phyloP scores from a whole-genome alignment of 108 stramenopile species.

The Nitzschia putrida region DNA sequence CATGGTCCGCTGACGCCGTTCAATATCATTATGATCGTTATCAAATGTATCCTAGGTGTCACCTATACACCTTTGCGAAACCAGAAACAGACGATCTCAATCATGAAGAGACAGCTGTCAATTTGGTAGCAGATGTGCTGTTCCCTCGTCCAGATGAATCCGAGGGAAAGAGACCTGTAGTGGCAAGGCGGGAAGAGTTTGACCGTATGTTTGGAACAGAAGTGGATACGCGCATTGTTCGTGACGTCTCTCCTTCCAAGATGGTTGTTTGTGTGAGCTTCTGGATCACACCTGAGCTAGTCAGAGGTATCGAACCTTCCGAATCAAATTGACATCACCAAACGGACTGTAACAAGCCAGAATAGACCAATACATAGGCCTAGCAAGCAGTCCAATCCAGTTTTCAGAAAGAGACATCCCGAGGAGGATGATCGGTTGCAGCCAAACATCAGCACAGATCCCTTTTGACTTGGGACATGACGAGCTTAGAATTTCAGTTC shows the following conservation, averaged over 20 bases:
- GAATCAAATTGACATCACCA: no score
- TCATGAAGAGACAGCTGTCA: constrained; percentile 65
- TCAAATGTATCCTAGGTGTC: constrained; percentile 37
- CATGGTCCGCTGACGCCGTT: constrained; percentile 60
- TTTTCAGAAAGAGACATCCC: no score
- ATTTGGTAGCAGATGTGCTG: constrained; percentile 66
- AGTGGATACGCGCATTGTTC: constrained; percentile 62
- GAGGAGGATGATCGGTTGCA: no score
- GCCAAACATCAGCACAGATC: no score
- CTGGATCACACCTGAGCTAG: constrained; percentile 57
- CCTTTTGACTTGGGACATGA: no score
- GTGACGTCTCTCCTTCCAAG: constrained; percentile 88
- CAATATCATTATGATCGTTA: constrained; percentile 11
- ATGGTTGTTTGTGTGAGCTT: constrained; percentile 85
- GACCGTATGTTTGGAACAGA: constrained; percentile 62
- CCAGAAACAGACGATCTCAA: constrained; percentile 28
- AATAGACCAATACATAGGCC: no score
- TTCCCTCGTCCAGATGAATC: constrained; percentile 51
- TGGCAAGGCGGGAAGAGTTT: constrained; percentile 56
- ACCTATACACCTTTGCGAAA: constrained; percentile 75
- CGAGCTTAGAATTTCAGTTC: no score
- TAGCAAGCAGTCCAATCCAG: no score
- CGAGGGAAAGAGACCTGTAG: constrained; percentile 22
- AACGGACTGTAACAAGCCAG: no score
- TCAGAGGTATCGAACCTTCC: constrained; percentile 70